Evolutionary conservation across 2,329 filamentous ascomycete genomes (phyloP).

Genomic region (Fonsecaea multimorphosa): DNA sequence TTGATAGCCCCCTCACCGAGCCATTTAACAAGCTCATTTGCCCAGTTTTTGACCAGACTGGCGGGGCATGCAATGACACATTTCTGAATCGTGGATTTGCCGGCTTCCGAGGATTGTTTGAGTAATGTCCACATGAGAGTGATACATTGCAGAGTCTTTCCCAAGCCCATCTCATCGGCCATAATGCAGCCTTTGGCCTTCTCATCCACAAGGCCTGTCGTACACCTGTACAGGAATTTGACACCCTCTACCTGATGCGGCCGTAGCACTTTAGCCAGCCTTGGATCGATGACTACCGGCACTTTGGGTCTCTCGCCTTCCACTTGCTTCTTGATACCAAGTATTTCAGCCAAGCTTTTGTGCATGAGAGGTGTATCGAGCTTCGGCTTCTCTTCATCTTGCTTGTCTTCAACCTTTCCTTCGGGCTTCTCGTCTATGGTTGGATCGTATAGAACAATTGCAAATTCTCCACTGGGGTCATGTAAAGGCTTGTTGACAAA

Average conservation of each 20-base stretch:
- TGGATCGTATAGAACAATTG: constrained; percentile 94
- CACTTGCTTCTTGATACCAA: constrained; percentile 92
- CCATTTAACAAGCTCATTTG: constrained; percentile 96
- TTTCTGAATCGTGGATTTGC: constrained; percentile 91
- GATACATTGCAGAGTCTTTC: constrained; percentile 97
- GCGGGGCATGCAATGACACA: constrained; percentile 96
- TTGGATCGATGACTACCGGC: constrained; percentile 96
- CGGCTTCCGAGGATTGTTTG: constrained; percentile 95
- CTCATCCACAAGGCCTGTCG: constrained; percentile 91
- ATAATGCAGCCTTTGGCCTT: constrained; percentile 98
- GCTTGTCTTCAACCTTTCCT: constrained; percentile 51
- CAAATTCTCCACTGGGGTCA: constrained; percentile 92
- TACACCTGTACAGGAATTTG: constrained; percentile 94
- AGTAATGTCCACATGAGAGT: constrained; percentile 94
- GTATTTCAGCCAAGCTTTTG: constrained; percentile 92
- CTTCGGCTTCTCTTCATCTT: constrained; percentile 56
- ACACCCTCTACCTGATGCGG: constrained; percentile 98
- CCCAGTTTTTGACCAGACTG: constrained; percentile 96
- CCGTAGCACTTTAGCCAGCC: constrained; percentile 83
- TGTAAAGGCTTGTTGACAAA: constrained; percentile 91
- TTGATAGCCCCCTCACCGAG: constrained; percentile 87
- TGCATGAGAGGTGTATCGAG: constrained; percentile 84
- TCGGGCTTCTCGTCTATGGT: constrained; percentile 85
- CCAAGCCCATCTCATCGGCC: constrained; percentile 98
- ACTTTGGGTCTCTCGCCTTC: constrained; percentile 79